These are phyloP conservation scores for Barnettozyma vustinii DNA, from an alignment of 805 yeast species.

Conservation along the genomic window DNA sequence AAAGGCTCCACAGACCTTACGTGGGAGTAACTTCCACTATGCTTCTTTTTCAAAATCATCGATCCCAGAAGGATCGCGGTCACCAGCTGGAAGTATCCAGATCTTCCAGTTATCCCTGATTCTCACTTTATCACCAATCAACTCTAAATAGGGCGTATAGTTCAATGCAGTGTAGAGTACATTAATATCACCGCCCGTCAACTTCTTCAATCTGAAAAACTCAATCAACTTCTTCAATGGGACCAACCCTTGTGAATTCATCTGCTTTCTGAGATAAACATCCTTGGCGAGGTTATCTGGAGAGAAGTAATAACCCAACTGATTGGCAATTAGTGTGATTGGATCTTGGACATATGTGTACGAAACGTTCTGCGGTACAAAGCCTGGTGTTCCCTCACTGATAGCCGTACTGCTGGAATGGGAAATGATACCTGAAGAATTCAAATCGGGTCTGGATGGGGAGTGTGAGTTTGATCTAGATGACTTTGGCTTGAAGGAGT, in stretches of 20 bases:
- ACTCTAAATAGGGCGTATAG: conserved; percentile 26
- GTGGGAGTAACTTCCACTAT: background rate
- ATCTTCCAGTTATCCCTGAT: conserved; percentile 48
- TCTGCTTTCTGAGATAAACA: conserved; percentile 69
- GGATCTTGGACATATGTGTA: conserved; percentile 18
- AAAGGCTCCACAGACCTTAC: background rate
- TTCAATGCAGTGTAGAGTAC: conserved; percentile 22
- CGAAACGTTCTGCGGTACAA: conserved; percentile 10
- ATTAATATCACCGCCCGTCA: conserved; percentile 50
- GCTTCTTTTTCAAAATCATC: conserved; percentile 31
- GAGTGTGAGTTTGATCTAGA: conserved; percentile 20
- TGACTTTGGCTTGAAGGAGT: conserved; percentile 4
- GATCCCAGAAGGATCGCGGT: conserved; percentile 41
- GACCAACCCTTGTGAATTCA: conserved; percentile 73
- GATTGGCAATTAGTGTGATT: conserved; percentile 36
- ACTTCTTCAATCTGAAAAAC: conserved; percentile 68
- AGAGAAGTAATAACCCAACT: conserved; percentile 86
- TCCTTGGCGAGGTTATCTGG: conserved; percentile 84
- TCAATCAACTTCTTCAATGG: conserved; percentile 55
- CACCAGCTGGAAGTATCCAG: conserved; percentile 60
- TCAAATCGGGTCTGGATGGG: conserved; percentile 13
- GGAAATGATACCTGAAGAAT: conserved; percentile 5
- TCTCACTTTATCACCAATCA: conserved; percentile 44
- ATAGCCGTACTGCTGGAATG: background rate
- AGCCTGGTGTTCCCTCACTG: conserved; percentile 7